Base-by-base conservation (phyloP, 495 filamentous ascomycete genomes). In the Tuber magnatum region DNA sequence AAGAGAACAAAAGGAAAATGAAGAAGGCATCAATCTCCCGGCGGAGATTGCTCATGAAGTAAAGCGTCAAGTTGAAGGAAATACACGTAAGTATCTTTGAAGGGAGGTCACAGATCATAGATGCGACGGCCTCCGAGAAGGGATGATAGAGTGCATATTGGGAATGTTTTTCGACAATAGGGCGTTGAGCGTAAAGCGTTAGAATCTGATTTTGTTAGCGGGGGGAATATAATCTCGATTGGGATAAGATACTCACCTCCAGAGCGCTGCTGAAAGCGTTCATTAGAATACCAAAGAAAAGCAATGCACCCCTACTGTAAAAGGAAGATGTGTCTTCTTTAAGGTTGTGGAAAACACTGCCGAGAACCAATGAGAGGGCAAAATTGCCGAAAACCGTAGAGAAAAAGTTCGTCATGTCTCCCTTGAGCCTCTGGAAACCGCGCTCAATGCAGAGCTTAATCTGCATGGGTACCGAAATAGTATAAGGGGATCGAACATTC, bases 81-180 rank as follows among this genome's bases (percentile, higher is more conserved):
- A 88, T 81, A 1, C 84, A 71, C 70, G 86, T 88, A 43, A 73
- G 38, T 7, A 88, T 73, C 81, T 89, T 89, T n/a, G 48, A 83
- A 0, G 94, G 94, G 78, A 97, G 79, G 79, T 97, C 94, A 74
- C 88, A 90, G 35, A 97, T 84, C 88, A 94, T 93, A 20, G 91
- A 93, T 3, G 93, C 89, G 71, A 96, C 86, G 3, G 93, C 92
- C 85, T 97, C 94, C 22, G 93, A 90, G 6, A 92, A 93, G 0
- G 94, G 92, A 81, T 97, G 94, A 80, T 97, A 97, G 35, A 97
- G 86, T n/a, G 94, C 94, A 82, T 97, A 97, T 76, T 91, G 90
- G 72, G 86, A 85, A 80, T 97, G 94, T 81, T 97, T 97, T 81
- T 97, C 94, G 73, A 97, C 93, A 80, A 97, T 97, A 1, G 92